A percentile compares a stretch with the other conserved stretches of the same genome.
Evolutionary conservation across 148 eudicot species (phyloP).

Genomic region (Pharnaceum exiguum): DNA sequence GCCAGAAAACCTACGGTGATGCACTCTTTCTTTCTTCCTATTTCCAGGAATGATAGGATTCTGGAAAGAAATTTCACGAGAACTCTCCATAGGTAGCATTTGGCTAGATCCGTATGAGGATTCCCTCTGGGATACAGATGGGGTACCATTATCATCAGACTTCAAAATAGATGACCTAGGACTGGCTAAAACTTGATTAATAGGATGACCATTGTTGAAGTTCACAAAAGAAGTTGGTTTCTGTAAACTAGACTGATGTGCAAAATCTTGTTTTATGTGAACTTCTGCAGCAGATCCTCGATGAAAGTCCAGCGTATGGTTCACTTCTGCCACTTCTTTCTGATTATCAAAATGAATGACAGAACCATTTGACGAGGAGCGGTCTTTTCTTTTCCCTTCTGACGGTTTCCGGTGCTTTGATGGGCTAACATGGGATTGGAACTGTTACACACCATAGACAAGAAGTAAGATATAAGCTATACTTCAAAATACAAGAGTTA

Average conservation of each 20-base stretch:
- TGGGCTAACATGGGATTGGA: constrained; percentile 32
- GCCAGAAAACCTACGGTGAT: constrained; percentile 25
- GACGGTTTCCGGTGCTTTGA: constrained; percentile 31
- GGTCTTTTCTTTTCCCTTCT: constrained; percentile 37
- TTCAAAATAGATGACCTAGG: constrained; percentile 32
- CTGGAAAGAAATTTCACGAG: constrained; percentile 31
- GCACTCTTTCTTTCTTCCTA: constrained; percentile 32
- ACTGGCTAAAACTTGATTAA: constrained; percentile 33
- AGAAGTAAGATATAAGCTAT: constrained; percentile 8
- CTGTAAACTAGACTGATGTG: constrained; percentile 30
- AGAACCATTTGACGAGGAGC: constrained; percentile 24
- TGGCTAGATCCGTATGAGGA: constrained; percentile 49
- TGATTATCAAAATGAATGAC: constrained; percentile 24
- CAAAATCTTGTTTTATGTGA: constrained; percentile 28
- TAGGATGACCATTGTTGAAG: constrained; percentile 25
- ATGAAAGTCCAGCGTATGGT: constrained; percentile 27
- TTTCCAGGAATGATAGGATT: constrained; percentile 27
- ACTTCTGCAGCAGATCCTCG: constrained; percentile 25
- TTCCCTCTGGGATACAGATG: constrained; percentile 41
- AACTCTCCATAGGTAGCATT: constrained; percentile 26
- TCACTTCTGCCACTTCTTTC: constrained; percentile 19
- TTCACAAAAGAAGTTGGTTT: constrained; percentile 25
- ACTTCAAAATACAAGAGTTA: background rate
- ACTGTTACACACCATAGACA: constrained; percentile 26
- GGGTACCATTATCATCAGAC: constrained; percentile 35